phyloP scores from a whole-genome alignment of 1,139 yeast genomes.

The Candida mesenterica region DNA sequence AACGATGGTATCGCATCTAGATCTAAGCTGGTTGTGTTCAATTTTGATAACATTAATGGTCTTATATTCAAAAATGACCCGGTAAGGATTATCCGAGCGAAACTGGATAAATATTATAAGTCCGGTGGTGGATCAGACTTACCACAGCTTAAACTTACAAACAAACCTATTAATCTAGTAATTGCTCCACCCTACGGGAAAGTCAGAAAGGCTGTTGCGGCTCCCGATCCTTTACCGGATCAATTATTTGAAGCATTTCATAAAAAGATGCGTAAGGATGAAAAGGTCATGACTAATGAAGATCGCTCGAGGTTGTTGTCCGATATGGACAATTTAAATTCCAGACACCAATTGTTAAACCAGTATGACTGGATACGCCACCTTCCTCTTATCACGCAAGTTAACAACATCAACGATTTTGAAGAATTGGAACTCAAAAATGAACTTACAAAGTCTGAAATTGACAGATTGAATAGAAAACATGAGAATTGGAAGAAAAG shows the following conservation, averaged over 20 bases:
- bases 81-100: constrained; percentile 12
- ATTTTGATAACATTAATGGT: constrained; percentile 32
- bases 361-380: constrained; percentile 57
- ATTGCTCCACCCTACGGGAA: neutral
- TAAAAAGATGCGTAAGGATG: constrained; percentile 64
- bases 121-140: neutral
- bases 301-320: constrained; percentile 51
- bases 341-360: constrained; percentile 43
- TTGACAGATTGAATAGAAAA: constrained; percentile 45
- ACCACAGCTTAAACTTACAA: neutral
- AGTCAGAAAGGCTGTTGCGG: neutral
- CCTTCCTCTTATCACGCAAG: constrained; percentile 53
- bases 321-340: constrained; percentile 51
- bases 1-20: constrained; percentile 14
- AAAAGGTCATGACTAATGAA: constrained; percentile 56
- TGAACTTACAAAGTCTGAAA: constrained; percentile 49
- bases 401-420: constrained; percentile 44
- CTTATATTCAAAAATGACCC: constrained; percentile 23
- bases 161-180: neutral
- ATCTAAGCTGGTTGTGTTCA: constrained; percentile 21
- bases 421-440: constrained; percentile 53
- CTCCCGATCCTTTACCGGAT: constrained; percentile 46
- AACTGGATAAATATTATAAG: constrained; percentile 1
- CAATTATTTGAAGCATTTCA: constrained; percentile 50
- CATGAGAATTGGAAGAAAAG: constrained; percentile 46